phyloP scores from a whole-genome alignment of 1,284 basidiomycete species.

The Melanopsichium pennsylvanicum region DNA sequence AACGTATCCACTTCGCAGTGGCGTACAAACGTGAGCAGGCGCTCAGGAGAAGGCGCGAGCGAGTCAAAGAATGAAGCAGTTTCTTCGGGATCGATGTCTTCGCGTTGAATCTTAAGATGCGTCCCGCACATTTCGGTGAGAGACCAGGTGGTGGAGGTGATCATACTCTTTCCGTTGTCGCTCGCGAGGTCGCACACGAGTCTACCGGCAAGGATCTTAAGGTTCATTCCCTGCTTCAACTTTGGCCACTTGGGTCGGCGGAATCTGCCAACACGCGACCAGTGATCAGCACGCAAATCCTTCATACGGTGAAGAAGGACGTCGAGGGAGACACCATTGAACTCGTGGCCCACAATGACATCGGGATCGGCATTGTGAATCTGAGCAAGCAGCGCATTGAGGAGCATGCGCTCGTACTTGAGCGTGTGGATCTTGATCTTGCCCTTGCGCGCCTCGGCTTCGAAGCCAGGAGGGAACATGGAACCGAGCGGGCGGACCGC shows the following conservation, averaged over 20 bases:
- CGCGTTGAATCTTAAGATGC: conserved; percentile 76
- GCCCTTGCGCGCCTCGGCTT: conserved; percentile 68
- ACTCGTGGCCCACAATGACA: conserved; percentile 92
- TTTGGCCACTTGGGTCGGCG: conserved; percentile 83
- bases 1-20: conserved; percentile 94
- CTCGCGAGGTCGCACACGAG: conserved; percentile 91
- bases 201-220: conserved; percentile 83
- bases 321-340: conserved; percentile 89
- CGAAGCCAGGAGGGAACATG: conserved; percentile 85
- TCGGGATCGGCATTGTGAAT: conserved; percentile 91
- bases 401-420: conserved; percentile 78
- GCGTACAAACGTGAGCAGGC: conserved; percentile 83
- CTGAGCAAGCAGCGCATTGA: conserved; percentile 82
- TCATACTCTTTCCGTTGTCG: conserved; percentile 82
- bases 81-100: conserved; percentile 87
- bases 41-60: conserved; percentile 78
- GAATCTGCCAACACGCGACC: conserved; percentile 93
- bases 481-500: conserved; percentile 89
- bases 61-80: conserved; percentile 89
- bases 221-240: conserved; percentile 77
- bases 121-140: conserved; percentile 84
- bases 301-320: conserved; percentile 90
- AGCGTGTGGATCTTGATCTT: conserved; percentile 78
- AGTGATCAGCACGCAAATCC: conserved; percentile 77
- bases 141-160: conserved; percentile 90